Base-by-base conservation (phyloP, 805 yeast genomes). In the Jamesozyma lodderae region DNA sequence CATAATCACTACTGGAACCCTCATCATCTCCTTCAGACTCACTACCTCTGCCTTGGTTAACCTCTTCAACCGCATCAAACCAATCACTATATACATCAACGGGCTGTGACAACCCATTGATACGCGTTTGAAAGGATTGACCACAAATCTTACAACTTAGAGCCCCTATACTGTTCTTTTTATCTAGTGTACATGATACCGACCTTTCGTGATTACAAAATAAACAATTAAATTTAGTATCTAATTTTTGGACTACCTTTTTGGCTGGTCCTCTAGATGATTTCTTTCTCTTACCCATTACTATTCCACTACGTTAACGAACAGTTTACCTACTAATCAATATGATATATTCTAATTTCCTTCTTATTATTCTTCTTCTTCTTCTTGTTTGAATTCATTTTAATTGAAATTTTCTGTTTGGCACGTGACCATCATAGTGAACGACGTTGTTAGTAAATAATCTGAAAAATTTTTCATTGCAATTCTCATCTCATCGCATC, bases 181-280 rank as follows among this genome's bases (percentile, higher is more conserved):
- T 90, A 60, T 90, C 97, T 61, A 90, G 60, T 7, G 83, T 75
- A 57, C 96, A 88, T 29, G 81, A 73, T 30, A 90, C 95, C 2
- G 96, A 81, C 51, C 81, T 80, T 56, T 90, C 97, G 64, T 90
- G 97, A 61, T 90, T 90, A 63, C 98, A 90, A 61, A 90, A 90
- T 40, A 92, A 67, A 64, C 98, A 90, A 36, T 90, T 79, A 66
- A 88, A 88, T 42, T 82, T 74, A 3, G 86, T 76, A 41, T 86
- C 94, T 46, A 88, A 69, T 46, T 70, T 81, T 53, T 81, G 92
- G 47, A 82, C 86, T 48, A 84, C 64, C 59, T 73, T 79, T 61
- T 81, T 82, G 21, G 67, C 77, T 49, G 95, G 96, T 48, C 81
- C 82, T 58, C 87, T 79, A 7, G 87, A 69, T 25, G 90, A 77